A percentile compares a stretch with the other conserved stretches of the same genome.
phyloP scores from a whole-genome alignment of 1,139 yeast species.

The Blastobotrys raffinosifermentans region DNA sequence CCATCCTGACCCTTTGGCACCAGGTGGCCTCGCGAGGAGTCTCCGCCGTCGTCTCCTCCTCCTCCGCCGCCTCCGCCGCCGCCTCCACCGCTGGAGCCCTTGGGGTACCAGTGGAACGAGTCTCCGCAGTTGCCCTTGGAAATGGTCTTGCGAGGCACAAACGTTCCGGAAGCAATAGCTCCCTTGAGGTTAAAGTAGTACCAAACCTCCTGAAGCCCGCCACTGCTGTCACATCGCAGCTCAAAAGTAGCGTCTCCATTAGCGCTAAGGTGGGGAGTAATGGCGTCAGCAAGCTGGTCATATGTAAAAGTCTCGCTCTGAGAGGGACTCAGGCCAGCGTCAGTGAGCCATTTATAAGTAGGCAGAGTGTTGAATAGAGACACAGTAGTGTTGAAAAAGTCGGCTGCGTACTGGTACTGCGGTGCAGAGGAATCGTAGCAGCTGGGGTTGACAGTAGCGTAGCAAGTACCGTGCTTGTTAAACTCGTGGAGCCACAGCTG shows the following conservation, averaged over 20 bases:
- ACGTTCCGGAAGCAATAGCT: conserved; percentile 59
- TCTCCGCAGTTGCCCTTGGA: conserved; percentile 44
- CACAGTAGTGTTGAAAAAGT: conserved; percentile 66
- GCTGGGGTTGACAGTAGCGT: conserved; percentile 65
- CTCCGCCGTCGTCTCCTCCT: conserved; percentile 8
- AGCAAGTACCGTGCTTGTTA: conserved; percentile 94
- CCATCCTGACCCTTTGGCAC: conserved; percentile 55
- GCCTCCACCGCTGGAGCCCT: conserved; percentile 45
- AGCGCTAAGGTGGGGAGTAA: conserved; percentile 40
- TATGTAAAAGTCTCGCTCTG: conserved; percentile 55
- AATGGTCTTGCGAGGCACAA: conserved; percentile 58
- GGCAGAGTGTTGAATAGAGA: conserved; percentile 59
- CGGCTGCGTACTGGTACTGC: conserved; percentile 61
- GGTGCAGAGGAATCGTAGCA: conserved; percentile 49
- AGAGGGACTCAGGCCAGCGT: conserved; percentile 68
- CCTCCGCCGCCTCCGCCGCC: conserved; percentile 19
- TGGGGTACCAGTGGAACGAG: conserved; percentile 75
- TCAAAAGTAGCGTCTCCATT: conserved; percentile 40
- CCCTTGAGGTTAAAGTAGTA: conserved; percentile 80
- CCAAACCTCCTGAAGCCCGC: conserved; percentile 72
- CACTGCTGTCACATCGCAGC: conserved; percentile 35
- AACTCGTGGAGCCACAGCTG: conserved; percentile 87
- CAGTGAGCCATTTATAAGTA: conserved; percentile 60
- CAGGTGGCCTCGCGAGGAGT: conserved; percentile 40
- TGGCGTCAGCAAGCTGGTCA: conserved; percentile 58